A percentile compares a stretch with the other conserved stretches of the same genome.
Evolutionary conservation across 768 basidiomycete genomes (phyloP).

Genomic region (Heimioporus sp.): DNA sequence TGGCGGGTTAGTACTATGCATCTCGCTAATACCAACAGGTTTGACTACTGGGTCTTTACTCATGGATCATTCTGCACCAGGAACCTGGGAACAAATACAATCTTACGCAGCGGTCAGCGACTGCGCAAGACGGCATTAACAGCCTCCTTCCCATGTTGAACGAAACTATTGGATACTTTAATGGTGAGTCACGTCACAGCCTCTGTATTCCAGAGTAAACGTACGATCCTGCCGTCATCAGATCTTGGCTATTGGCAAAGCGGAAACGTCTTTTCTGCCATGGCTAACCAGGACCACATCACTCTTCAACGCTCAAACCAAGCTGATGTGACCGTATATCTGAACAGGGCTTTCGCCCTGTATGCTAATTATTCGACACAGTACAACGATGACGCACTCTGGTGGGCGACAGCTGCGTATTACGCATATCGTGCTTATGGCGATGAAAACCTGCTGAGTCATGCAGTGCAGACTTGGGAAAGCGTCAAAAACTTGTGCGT

Average conservation of each 20-base stretch:
- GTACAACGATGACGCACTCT: conserved; percentile 28
- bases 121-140: conserved; percentile 43
- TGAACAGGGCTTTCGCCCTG: conserved; percentile 6
- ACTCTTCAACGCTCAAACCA: background rate
- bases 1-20: conserved; percentile 40
- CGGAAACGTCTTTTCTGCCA: conserved; percentile 49
- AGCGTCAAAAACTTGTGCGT: conserved; percentile 46
- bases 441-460: conserved; percentile 39
- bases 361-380: conserved; percentile 7
- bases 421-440: conserved; percentile 49
- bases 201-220: no score
- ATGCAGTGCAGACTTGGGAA: conserved; percentile 49
- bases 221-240: conserved; percentile 6
- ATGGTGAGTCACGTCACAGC: conserved; percentile 27
- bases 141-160: conserved; percentile 38
- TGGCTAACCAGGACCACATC: conserved; percentile 35
- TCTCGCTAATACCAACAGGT: no score
- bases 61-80: conserved; percentile 20
- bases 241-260: conserved; percentile 55
- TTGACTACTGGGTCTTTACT: no score
- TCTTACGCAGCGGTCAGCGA: conserved; percentile 38
- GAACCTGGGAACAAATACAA: conserved; percentile 41
- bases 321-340: conserved; percentile 2
- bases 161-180: conserved; percentile 40
- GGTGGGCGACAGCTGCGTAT: conserved; percentile 54